Conservation (phyloP, 495 filamentous ascomycete species). For the Xylaria longipes region DNA sequence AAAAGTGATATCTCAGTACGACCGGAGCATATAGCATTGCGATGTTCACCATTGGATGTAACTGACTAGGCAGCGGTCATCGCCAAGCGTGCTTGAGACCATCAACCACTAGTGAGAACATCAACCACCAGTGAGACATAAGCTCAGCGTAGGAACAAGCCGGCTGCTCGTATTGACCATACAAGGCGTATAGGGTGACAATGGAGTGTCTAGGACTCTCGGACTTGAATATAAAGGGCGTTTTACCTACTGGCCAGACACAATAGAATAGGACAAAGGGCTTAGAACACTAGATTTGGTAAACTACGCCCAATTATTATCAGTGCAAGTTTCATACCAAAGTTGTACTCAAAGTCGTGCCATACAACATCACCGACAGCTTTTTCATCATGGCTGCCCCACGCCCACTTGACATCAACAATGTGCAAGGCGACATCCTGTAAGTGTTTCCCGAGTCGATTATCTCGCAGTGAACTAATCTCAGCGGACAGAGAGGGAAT, state of each 20-base stretch:
- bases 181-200: background rate
- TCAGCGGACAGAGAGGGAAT: constrained; percentile 38
- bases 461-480: background rate
- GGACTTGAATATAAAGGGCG: constrained; percentile 2
- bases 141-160: background rate
- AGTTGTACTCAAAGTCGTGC: background rate
- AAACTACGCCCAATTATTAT: background rate
- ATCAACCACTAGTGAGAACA: background rate
- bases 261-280: background rate
- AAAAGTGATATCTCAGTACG: background rate
- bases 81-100: background rate
- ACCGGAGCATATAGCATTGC: background rate
- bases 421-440: constrained; percentile 31
- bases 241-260: background rate
- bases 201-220: background rate
- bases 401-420: constrained; percentile 20
- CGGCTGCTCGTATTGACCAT: background rate
- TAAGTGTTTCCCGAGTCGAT: background rate
- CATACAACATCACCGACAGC: background rate
- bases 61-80: background rate
- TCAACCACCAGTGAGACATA: background rate
- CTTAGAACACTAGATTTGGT: background rate
- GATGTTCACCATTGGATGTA: background rate
- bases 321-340: background rate
- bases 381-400: background rate